Evolutionary conservation across 345 rosid genomes (phyloP), one percentile per base, ranked within the genome.

Genomic region (Acer yangbiense): DNA sequence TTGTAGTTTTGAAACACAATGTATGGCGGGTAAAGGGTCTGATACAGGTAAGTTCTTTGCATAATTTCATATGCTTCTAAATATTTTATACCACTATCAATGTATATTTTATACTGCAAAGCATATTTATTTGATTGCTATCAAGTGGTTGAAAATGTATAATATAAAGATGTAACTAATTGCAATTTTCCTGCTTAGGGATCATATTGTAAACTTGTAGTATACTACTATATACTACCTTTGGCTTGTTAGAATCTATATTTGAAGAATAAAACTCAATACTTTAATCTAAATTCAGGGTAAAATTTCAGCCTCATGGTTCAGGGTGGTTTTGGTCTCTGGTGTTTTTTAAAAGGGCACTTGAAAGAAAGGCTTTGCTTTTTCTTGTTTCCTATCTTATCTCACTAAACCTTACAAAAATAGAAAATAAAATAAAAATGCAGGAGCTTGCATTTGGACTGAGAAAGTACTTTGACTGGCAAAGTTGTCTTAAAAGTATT

Each of bases 21-120:
- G 99, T 95, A 20, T 95, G 99, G 99, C 97, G 99, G 25, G 98
- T 95, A 41, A 95, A 95, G 72, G 99, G 99, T 75, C 88, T 93
- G 79, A 95, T 95, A 85, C 99, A 95, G 96, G 99, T 93, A 82
- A 43, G 54, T 78, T 69, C 41, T 69, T 52, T 72, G 5, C 2
- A 74, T 16, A 43, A 66, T 35, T 58, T 65, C 29, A 10, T 65
- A 29, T 13, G 17, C 68, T 76, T 67, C 10, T 54, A 54, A 14
- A 54, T 76, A 66, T 55, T 23, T 14, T n/a, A 3, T 12, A 27
- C 9, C 35, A 46, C 7, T 7, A 12, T 66, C 17, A 17, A 17
- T 3, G 46, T 25, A 10, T 9, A 35, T 54, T 20, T 67, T 16
- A 50, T 35, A 20, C 29, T 50, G n/a, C 27, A 48, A 48, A 64